These are phyloP conservation scores for Sphagnum fallax DNA, from an alignment of 228 moss, liverwort and hornwort genomes.

Conservation along the genomic window DNA sequence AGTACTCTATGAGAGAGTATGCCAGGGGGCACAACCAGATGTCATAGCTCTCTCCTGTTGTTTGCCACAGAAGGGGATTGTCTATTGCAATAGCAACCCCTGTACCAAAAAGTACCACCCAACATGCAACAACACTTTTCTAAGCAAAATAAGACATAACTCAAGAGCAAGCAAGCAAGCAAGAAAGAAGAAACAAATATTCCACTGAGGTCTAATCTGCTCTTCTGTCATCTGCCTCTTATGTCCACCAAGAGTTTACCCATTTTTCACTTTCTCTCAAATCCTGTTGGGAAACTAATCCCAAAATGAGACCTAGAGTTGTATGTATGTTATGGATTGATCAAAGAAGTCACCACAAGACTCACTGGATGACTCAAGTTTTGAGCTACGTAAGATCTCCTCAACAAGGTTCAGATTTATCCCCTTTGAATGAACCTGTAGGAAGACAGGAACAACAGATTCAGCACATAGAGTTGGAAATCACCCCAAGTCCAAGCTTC, in stretches of 20 bases:
- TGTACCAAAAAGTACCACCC: constrained; percentile 16
- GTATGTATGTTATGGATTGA: no score
- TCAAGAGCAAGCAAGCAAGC: neutral
- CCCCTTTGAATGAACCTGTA: constrained; percentile 78
- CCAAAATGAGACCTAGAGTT: no score
- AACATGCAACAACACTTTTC: no score
- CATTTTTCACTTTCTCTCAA: no score
- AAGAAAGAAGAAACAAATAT: neutral
- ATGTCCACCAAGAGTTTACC: neutral
- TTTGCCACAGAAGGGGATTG: constrained; percentile 64
- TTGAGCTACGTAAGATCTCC: constrained; percentile 50
- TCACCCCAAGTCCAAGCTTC: no score
- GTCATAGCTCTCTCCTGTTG: constrained; percentile 61
- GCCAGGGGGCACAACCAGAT: constrained; percentile 78
- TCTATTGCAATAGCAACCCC: constrained; percentile 41
- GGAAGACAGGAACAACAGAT: constrained; percentile 8
- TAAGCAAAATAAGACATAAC: constrained; percentile 1
- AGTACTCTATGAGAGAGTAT: constrained; percentile 66
- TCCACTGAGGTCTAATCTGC: neutral
- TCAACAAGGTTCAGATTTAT: constrained; percentile 58
- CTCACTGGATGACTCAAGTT: constrained; percentile 63
- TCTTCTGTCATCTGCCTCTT: neutral
- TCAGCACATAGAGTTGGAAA: neutral
- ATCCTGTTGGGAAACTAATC: no score
- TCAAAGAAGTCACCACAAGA: neutral